These are phyloP conservation scores for Flaveria linearis DNA, from an alignment of 129 eudicot genomes.

Conservation along the genomic window DNA sequence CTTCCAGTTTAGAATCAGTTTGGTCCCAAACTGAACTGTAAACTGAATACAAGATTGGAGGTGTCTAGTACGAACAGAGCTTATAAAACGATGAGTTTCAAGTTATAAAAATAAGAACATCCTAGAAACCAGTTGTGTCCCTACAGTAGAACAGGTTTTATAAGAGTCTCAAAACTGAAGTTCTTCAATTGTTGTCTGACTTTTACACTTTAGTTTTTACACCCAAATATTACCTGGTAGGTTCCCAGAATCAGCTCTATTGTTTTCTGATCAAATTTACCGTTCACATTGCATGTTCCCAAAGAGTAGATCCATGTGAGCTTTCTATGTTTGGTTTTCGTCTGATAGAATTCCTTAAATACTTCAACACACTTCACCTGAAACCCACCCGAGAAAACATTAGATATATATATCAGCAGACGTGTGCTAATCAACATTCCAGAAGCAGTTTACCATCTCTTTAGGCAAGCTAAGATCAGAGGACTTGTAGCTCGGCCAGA, in stretches of 20 bases:
- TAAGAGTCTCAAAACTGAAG: not conserved
- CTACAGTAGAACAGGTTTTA: not conserved
- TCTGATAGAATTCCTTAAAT: constrained; percentile 58
- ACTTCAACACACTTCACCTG: constrained; percentile 77
- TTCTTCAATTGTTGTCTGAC: not conserved
- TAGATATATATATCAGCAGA: not conserved
- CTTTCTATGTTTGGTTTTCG: constrained; percentile 64
- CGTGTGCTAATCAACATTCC: not conserved
- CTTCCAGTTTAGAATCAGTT: not conserved
- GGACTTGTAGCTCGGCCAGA: constrained; percentile 86
- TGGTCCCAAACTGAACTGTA: not conserved
- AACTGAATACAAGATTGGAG: not conserved
- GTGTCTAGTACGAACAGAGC: not conserved
- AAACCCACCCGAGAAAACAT: constrained; percentile 19
- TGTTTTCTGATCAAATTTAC: constrained; percentile 72
- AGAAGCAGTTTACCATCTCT: constrained; percentile 65
- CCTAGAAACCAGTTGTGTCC: not conserved
- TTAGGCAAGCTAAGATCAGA: constrained; percentile 73
- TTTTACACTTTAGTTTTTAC: not conserved
- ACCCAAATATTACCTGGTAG: constrained; percentile 57
- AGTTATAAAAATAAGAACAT: not conserved
- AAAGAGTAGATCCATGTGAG: constrained; percentile 87
- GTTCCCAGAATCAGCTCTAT: constrained; percentile 79
- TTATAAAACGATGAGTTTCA: not conserved
- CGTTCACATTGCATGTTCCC: constrained; percentile 69